Percentiles rank a stretch among this genome's conserved stretches.
phyloP scores from a whole-genome alignment of 192 early-diverging fungal species.

The Coemansia biformis region DNA sequence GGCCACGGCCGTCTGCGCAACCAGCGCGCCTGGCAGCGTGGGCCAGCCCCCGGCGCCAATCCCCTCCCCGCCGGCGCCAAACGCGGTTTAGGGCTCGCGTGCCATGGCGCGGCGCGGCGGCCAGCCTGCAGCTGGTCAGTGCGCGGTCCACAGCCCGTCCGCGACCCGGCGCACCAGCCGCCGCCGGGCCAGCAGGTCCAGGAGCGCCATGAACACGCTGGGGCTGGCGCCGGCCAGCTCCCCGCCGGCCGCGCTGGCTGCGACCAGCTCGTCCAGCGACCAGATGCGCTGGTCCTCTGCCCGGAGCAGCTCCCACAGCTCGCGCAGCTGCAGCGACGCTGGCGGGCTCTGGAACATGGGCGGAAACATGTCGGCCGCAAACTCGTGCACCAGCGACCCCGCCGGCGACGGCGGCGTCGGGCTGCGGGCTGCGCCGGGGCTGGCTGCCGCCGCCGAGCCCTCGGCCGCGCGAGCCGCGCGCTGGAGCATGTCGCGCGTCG shows the following conservation, averaged over 20 bases:
- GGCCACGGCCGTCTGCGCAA: too few species aligned
- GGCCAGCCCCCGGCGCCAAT: too few species aligned
- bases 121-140: too few species aligned
- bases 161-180: slow-evolving; percentile 28
- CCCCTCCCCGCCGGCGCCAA: too few species aligned
- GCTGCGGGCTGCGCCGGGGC: not conserved
- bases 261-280: slow-evolving; percentile 26
- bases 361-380: slow-evolving; percentile 24
- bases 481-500: slow-evolving; percentile 47
- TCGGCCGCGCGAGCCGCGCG: slow-evolving; percentile 30
- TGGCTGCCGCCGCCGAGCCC: slow-evolving; percentile 4
- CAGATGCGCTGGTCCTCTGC: slow-evolving; percentile 29
- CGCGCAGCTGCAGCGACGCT: slow-evolving; percentile 22
- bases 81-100: slow-evolving; percentile 2
- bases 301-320: slow-evolving; percentile 19
- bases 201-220: slow-evolving; percentile 16
- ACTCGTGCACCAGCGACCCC: slow-evolving; percentile 6
- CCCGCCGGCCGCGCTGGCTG: not conserved
- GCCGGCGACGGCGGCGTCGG: not conserved
- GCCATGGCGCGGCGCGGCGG: too few species aligned
- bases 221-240: slow-evolving; percentile 12
- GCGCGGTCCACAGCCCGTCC: slow-evolving; percentile 35
- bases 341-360: slow-evolving; percentile 25
- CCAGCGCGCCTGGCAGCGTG: too few species aligned
- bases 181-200: slow-evolving; percentile 33